phyloP scores from a whole-genome alignment of 768 basidiomycete genomes.

The Steccherinum ochraceum region DNA sequence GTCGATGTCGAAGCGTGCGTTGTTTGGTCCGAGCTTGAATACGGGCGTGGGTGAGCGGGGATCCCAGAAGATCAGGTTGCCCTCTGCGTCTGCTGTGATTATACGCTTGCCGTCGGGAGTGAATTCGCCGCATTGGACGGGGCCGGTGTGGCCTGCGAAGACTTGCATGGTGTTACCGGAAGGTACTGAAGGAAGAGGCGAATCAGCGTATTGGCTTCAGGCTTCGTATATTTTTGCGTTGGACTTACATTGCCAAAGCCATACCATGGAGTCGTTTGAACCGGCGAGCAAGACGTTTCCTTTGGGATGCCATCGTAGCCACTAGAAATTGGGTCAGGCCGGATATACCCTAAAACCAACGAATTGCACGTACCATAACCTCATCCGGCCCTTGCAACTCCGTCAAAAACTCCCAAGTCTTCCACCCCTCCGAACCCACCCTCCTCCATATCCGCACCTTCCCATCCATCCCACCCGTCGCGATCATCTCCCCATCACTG shows the following conservation, averaged over 20 bases:
- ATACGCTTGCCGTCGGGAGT: slow-evolving; percentile 92
- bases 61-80: slow-evolving; percentile 86
- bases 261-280: slow-evolving; percentile 87
- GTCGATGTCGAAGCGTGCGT: slow-evolving; percentile 72
- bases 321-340: slow-evolving; percentile 39
- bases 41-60: slow-evolving; percentile 71
- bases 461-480: slow-evolving; percentile 98
- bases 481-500: slow-evolving; percentile 84
- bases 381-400: slow-evolving; percentile 93
- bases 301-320: slow-evolving; percentile 94
- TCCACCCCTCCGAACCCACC: slow-evolving; percentile 68
- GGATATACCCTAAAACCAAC: background rate
- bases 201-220: no score
- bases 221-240: no score
- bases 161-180: slow-evolving; percentile 95
- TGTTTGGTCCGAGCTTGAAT: slow-evolving; percentile 69
- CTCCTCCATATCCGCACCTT: slow-evolving; percentile 88
- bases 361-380: slow-evolving; percentile 63
- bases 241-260: slow-evolving; percentile 94
- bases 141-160: slow-evolving; percentile 81
- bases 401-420: slow-evolving; percentile 90
- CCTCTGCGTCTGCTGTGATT: slow-evolving; percentile 79
- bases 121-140: slow-evolving; percentile 85
- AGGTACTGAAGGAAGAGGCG: slow-evolving; percentile 56
- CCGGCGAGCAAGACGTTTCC: slow-evolving; percentile 86